Evolutionary conservation across 2,329 filamentous ascomycete genomes (phyloP).

Genomic region (Plectosphaerella sp.): DNA sequence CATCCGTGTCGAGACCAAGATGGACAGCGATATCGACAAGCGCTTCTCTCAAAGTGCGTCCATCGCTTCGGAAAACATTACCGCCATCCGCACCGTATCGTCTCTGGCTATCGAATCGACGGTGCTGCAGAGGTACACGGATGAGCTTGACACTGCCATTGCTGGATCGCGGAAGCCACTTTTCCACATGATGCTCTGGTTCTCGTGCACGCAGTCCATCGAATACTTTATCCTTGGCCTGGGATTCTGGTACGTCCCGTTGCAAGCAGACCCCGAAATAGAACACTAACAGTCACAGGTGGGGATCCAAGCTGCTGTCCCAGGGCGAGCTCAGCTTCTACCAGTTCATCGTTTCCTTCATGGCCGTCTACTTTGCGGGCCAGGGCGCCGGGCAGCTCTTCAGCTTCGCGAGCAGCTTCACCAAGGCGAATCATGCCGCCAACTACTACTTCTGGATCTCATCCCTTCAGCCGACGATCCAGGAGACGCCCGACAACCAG

Average conservation of each 20-base stretch:
- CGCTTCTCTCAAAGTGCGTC: constrained; percentile 34
- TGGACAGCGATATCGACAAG: constrained; percentile 30
- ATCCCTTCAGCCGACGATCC: constrained; percentile 19
- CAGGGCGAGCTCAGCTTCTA: constrained; percentile 27
- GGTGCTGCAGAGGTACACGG: constrained; percentile 26
- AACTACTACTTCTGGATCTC: constrained; percentile 30
- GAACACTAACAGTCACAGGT: constrained; percentile 3
- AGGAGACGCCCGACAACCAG: constrained; percentile 18
- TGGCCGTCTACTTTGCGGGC: constrained; percentile 28
- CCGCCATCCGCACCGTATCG: constrained; percentile 38
- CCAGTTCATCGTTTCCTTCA: constrained; percentile 37
- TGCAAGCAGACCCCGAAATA: background rate
- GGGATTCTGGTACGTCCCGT: constrained; percentile 27
- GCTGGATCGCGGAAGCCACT: constrained; percentile 5
- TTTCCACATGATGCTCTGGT: constrained; percentile 17
- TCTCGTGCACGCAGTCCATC: constrained; percentile 20
- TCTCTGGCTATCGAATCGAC: constrained; percentile 30
- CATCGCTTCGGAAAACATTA: constrained; percentile 39
- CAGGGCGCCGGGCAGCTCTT: constrained; percentile 19
- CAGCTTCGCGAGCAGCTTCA: constrained; percentile 33
- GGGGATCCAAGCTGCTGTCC: constrained; percentile 10
- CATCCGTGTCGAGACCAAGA: constrained; percentile 35
- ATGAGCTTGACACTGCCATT: constrained; percentile 19
- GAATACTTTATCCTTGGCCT: constrained; percentile 26
- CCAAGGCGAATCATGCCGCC: constrained; percentile 28